Evolutionary conservation across 2,329 filamentous ascomycete genomes (phyloP).

Genomic region (Stemphylium vesicarium): DNA sequence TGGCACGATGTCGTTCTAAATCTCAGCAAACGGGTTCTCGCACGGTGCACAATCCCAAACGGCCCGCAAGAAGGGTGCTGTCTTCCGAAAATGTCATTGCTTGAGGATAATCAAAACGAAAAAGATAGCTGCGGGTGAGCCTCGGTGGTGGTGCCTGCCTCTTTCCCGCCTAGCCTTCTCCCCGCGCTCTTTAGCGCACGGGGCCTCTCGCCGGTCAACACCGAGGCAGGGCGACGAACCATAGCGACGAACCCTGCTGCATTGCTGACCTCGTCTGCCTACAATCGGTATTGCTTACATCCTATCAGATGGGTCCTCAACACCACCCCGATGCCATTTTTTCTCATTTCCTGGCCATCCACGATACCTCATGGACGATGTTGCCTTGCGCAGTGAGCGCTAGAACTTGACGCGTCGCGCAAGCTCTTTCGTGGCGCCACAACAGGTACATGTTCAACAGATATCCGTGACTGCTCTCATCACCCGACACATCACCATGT

Average conservation of each 20-base stretch:
- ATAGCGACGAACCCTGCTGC: neutral
- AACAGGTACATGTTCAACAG: neutral
- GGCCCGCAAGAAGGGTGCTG: too few relatives aligned
- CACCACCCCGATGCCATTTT: too few relatives aligned
- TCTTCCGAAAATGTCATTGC: too few relatives aligned
- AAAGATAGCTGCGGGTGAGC: neutral
- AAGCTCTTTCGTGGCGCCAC: neutral
- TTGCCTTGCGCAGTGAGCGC: constrained; percentile 4
- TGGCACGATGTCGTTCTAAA: too few relatives aligned
- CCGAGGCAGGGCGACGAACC: neutral
- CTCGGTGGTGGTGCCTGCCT: neutral
- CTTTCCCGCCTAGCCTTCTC: neutral
- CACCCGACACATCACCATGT: neutral
- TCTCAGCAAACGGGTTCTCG: too few relatives aligned
- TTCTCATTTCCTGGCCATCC: neutral
- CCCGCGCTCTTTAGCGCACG: neutral
- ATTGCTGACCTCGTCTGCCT: neutral
- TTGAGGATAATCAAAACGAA: too few relatives aligned
- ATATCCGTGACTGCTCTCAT: neutral
- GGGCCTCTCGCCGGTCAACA: neutral
- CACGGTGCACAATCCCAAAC: too few relatives aligned
- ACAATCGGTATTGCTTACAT: neutral
- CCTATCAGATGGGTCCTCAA: neutral
- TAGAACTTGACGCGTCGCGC: neutral
- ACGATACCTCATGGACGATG: neutral